phyloP scores from a whole-genome alignment of 106 monocot genomes.

The Dioscorea zingiberensis region DNA sequence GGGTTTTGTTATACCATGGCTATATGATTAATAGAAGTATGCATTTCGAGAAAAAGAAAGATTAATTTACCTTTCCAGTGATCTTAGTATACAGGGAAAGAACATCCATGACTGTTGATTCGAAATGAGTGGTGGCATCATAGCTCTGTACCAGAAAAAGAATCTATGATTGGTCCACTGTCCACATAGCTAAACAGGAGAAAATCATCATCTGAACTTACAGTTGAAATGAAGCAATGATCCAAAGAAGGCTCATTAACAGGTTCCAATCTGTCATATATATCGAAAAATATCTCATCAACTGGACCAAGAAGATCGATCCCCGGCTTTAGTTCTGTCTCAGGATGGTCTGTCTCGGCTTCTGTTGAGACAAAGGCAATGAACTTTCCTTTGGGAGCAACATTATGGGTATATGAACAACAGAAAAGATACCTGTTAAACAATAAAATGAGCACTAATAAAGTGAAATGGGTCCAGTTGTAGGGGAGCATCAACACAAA shows the following conservation, averaged over 20 bases:
- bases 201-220: constrained; percentile 27
- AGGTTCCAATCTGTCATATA: constrained; percentile 81
- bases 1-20: no score
- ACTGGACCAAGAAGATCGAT: constrained; percentile 91
- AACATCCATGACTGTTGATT: constrained; percentile 91
- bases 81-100: constrained; percentile 82
- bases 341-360: constrained; percentile 85
- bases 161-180: background rate
- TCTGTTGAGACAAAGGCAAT: constrained; percentile 93
- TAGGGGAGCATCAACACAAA: no score
- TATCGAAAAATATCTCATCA: constrained; percentile 91
- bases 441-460: background rate
- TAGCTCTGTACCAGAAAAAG: constrained; percentile 63
- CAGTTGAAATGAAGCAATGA: constrained; percentile 92
- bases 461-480: no score
- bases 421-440: constrained; percentile 89
- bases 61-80: constrained; percentile 80
- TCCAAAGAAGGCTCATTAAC: constrained; percentile 82
- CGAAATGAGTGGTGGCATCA: constrained; percentile 96
- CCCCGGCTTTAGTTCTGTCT: constrained; percentile 67
- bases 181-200: background rate
- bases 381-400: constrained; percentile 93
- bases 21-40: no score
- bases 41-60: background rate
- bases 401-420: constrained; percentile 88